Base-by-base conservation (phyloP, 805 yeast species). In the Saccharomycopsis sp. region DNA sequence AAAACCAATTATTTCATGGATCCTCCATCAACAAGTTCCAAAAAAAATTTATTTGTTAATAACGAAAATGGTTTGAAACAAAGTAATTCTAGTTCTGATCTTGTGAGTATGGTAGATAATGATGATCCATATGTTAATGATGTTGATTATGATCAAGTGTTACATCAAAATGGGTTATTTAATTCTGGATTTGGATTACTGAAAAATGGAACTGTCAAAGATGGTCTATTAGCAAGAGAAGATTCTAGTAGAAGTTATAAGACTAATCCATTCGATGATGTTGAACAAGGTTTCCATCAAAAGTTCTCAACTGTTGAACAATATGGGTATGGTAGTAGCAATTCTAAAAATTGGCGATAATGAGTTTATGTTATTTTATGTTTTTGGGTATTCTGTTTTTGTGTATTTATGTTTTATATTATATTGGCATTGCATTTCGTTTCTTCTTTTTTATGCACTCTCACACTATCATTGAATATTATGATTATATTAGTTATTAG, bases 121-220 rank as follows among this genome's bases (percentile, higher is more conserved):
- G 29, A 31, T 17, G 47, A 43, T 31, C 21, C 27, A 8, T 43
- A 43, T 19, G 40, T 34, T 13, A 28, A 35, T 20, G 20, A 39
- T 31, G 38, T 43, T 3, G 29, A 43, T 26, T 43, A 39, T 23
- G 21, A 40, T 21, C 44, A 36, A 12, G 40, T 43, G 14, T 20
- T 43, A n/a, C 27, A 42, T 12, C 13, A 14, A 14, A 32, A 38
- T 25, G 33, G 21, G 10, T 26, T 14, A 8, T 13, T 26, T 15
- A 26, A 28, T 21, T 21, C 44, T 27, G 47, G 47, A 1, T 43
- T 43, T 33, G 47, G 47, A 3, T 21, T 43, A 8, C n/a, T 36
- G 5, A 40, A 43, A 18, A 43, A 43, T 34, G 47, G 47, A 5
- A 43, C 47, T 9, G 40, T 43, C 6, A 43, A 43, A 27, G 17